Evolutionary conservation across 2,329 filamentous ascomycete species (phyloP), one percentile per base, ranked within the genome.

Genomic region (Daldinia eschscholtzii): DNA sequence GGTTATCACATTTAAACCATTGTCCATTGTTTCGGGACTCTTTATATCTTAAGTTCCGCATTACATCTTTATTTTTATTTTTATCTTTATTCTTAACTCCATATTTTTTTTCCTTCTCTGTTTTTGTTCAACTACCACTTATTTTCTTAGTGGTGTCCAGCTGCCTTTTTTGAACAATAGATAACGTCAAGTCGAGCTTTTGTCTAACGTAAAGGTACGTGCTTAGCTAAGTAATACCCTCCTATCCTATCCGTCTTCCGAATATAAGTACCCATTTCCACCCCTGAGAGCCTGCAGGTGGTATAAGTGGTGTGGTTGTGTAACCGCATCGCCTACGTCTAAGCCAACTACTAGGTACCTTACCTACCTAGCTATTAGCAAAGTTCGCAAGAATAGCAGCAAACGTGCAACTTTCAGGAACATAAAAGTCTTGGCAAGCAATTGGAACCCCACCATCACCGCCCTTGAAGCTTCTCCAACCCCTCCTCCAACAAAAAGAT

Each of bases 401-500:
- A 53, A 59, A 61, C 62, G 57, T 66, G 57, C 59, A 57, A 35
- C 58, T 28, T 50, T 33, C 68, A 65, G 61, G 64, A 70, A 70
- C 61, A 55, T 23, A 37, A 42, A 61, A 62, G 57, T 67, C 66
- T 70, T 65, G 69, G 64, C 65, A 68, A 67, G 20, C 61, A 1
- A 1, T 69, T 60, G 39, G 61, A 70, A 70, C 65, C 62, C 66
- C 62, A 63, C 58, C 41, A 70, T 35, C 60, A 64, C 41, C 53
- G 55, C 41, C 48, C 60, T 68, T 41, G 57, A 70, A 72, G 61
- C 57, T 26, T 41, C 50, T 58, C 42, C 57, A 55, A 64, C 48
- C 57, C 53, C 61, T 64, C 60, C 44, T 61, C 28, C 12, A 35
- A 42, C 55, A 61, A 50, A 9, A 15, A 23, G 41, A 33, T 13